Base-by-base conservation (phyloP, 805 yeast species). In the Candida odintsovae region DNA sequence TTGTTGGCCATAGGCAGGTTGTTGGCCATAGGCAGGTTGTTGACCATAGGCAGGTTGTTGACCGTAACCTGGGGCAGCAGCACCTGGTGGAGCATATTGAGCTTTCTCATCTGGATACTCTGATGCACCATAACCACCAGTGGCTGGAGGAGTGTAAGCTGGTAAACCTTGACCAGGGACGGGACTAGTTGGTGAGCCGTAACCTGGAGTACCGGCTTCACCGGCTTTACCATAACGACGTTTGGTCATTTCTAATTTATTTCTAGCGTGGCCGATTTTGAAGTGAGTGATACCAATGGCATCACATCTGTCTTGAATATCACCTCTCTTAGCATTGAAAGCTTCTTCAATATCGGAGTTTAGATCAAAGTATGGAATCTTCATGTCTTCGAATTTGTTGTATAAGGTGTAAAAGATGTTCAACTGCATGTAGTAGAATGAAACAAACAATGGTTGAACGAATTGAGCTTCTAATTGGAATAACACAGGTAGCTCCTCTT, bases 361-460 rank as follows among this genome's bases (percentile, higher is more conserved):
- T 62, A 94, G 73, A 64, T 94, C 95, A 67, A 94, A 94, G 69
- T 94, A 94, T 15, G 97, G 97, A 55, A 94, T 94, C 70, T 94
- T 90, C 86, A 92, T 82, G 63, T 88, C 96, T 69, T 92, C 96
- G 88, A 92, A 87, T 58, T 86, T 79, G 62, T 77, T 84, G 72
- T 87, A 90, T 51, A 94, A 73, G 1, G 97, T 90, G 75, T 94
- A 94, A 67, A 90, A 94, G 48, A 94, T 89, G 71, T 94, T 94
- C 72, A 94, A 78, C 72, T 94, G 99, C 98, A 94, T 94, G 75
- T 82, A 94, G 70, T 94, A 94, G 67, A 94, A 83, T 46, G 95
- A 84, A 58, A 92, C 94, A 69, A 94, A 94, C 58, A 94, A 73
- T 18, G 99, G 99, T 62, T 82, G 84, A 63, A 94, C 90, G 63